Conservation (phyloP, 2,329 filamentous ascomycete genomes). For the Myrmaecium sp. region DNA sequence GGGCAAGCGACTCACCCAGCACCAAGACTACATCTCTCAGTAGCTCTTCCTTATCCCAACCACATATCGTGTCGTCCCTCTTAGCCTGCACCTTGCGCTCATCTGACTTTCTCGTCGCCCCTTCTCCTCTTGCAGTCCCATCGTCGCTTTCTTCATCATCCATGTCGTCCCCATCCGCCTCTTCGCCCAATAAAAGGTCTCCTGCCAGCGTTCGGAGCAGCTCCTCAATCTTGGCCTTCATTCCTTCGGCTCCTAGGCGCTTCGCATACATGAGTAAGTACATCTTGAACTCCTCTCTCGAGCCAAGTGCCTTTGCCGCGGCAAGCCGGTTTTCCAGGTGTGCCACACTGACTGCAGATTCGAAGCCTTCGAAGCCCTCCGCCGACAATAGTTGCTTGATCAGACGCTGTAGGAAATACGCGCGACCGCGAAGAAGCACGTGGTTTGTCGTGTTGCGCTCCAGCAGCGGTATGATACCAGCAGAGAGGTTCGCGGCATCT, state of each 20-base stretch:
- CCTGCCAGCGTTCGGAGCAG: slow-evolving; percentile 68
- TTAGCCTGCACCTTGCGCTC: slow-evolving; percentile 30
- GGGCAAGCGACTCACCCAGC: slow-evolving; percentile 48
- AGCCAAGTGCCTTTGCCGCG: slow-evolving; percentile 66
- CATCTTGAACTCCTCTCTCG: slow-evolving; percentile 80
- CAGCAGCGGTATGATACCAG: slow-evolving; percentile 81
- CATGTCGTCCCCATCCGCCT: slow-evolving; percentile 37
- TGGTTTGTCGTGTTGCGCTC: slow-evolving; percentile 93
- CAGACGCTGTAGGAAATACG: slow-evolving; percentile 78
- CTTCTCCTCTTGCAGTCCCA: slow-evolving; percentile 17
- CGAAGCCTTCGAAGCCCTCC: slow-evolving; percentile 84
- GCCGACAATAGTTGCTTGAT: slow-evolving; percentile 77
- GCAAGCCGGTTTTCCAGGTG: slow-evolving; percentile 92
- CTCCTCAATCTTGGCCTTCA: slow-evolving; percentile 82
- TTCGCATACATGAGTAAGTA: slow-evolving; percentile 99
- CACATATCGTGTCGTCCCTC: slow-evolving; percentile 63
- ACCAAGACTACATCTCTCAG: slow-evolving; percentile 84
- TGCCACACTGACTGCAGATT: slow-evolving; percentile 78
- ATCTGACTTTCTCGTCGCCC: neutral
- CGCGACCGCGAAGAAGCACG: slow-evolving; percentile 75
- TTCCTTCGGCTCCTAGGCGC: slow-evolving; percentile 75
- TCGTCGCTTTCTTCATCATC: too few relatives aligned
- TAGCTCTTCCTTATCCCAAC: slow-evolving; percentile 77
- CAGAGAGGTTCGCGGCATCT: slow-evolving; percentile 50
- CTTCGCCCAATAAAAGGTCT: slow-evolving; percentile 41